Evolutionary conservation across 495 filamentous ascomycete genomes (phyloP), one percentile per base, ranked within the genome.

Genomic region (Rhypophila decipiens): DNA sequence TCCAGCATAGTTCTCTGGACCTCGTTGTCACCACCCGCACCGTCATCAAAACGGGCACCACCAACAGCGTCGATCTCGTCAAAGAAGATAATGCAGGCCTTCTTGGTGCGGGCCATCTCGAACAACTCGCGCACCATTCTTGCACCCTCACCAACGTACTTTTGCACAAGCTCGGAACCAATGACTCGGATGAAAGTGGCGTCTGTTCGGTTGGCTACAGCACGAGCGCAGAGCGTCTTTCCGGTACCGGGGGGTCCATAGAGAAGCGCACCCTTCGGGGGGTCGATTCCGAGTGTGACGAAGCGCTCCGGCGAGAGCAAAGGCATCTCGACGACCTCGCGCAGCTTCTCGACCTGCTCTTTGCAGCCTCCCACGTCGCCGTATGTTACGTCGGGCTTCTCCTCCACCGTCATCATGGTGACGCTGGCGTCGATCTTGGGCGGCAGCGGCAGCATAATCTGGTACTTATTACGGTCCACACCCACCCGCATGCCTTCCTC

Each of bases 371-470:
- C 93, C 15, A 98, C 94, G 71, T 98, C 93, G 52, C 93, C 91
- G 62, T 98, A 98, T 51, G 93, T 98, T 42, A 98, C 93, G 67
- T 98, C 93, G 12, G 93, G 93, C 76, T 98, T 98, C 68, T 98
- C 93, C 73, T 98, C 93, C 44, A 98, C 93, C 13, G 93, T 96
- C 93, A 98, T 98, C 93, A 98, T 98, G 42, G 93, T 98, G 55
- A 98, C 93, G 55, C 86, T 93, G 42, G 93, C 90, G 62, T 98
- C 93, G 78, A 98, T 98, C 76, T 97, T 98, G 10, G 93, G 93
- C 20, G 93, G 93, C n/a, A 98, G 77, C 39, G 93, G 93, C 18
- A 98, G 76, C 50, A 97, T 79, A 56, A 98, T 98, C 72, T 98
- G 93, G 67, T 97, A 98, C 73, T 96, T 97, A 72, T 95, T 95